These are phyloP conservation scores for Paxillus rubicundulus DNA, from an alignment of 768 basidiomycete species.

Conservation along the genomic window DNA sequence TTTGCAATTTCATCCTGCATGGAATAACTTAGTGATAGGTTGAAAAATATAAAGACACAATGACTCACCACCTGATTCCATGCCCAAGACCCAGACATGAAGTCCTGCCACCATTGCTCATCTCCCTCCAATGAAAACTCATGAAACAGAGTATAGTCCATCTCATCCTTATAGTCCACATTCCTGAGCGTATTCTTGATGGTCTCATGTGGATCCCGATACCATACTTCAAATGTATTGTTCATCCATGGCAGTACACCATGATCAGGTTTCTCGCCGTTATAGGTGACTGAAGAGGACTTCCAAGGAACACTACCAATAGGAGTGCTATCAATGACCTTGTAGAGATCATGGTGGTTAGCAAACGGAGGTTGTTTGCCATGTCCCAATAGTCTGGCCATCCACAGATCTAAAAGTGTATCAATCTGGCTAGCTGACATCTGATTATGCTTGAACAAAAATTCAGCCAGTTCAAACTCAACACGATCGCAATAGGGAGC, in stretches of 20 bases:
- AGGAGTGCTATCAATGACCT: constrained; percentile 24
- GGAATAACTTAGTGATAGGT: background rate
- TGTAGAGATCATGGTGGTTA: constrained; percentile 18
- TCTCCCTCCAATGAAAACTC: constrained; percentile 4
- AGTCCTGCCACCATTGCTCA: background rate
- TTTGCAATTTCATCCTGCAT: constrained; percentile 6
- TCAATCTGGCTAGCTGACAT: constrained; percentile 22
- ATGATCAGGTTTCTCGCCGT: constrained; percentile 5
- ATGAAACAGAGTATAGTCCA: constrained; percentile 17
- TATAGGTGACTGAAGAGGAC: constrained; percentile 16
- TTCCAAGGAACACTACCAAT: constrained; percentile 30
- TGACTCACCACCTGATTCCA: constrained; percentile 11
- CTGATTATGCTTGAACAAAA: constrained; percentile 17
- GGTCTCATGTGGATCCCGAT: constrained; percentile 16
- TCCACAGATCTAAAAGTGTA: constrained; percentile 21
- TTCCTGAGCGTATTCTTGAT: constrained; percentile 17
- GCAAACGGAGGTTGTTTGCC: constrained; percentile 17
- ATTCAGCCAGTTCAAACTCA: constrained; percentile 21
- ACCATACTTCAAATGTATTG: constrained; percentile 26
- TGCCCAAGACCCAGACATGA: constrained; percentile 15
- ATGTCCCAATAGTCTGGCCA: background rate
- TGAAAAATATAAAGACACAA: background rate
- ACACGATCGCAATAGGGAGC: constrained; percentile 9
- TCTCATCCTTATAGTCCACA: constrained; percentile 17
- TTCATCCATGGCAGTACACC: constrained; percentile 25